Evolutionary conservation across 805 yeast species (phyloP), one percentile per base, ranked within the genome.

Genomic region (Myxozyma sirexii): DNA sequence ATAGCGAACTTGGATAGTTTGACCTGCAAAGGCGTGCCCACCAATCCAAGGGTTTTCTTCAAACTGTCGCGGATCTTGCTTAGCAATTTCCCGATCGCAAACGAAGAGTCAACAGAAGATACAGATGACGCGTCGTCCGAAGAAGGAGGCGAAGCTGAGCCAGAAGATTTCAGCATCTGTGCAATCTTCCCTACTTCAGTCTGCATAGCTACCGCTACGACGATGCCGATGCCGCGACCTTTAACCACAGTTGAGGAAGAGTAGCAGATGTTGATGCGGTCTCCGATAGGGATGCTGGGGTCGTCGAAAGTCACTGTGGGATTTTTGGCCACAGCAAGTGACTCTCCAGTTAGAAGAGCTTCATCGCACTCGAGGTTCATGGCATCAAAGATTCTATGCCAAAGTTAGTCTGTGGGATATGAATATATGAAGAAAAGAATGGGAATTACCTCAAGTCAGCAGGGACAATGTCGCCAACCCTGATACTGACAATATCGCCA

Each of bases 1-100:
- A 90, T 81, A 3, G 97, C 96, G 54, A 90, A 78, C 80, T 87
- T 85, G 1, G 96, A 84, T 58, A 90, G 78, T 67, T 83, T 84
- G 65, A 87, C 80, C 63, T 87, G 92, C 64, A 90, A 80, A 1
- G 97, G 96, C 1, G 97, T 90, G 39, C 96, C 96, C 13, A 80
- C 47, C 12, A 62, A 50, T 6, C 65, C 65, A 17, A 62, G 60
- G 2, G 64, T 52, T 27, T 56, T 56, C 35, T 62, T 62, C 37
- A 55, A 10, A 5, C 33, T 13, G 7, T 42, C 31, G 41, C 43
- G 17, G 19, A 49, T n/a, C 26, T 26, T 35, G 23, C 24, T 6
- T 19, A n/a, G 17, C 3, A 48, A 5, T 23, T 17, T 56, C 27
- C 26, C 6, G 19, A 17, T 24, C 3, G 51, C 15, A 21, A 26